phyloP scores from a whole-genome alignment of 1,284 basidiomycete species.

The Phellopilus nigrolimitatus region DNA sequence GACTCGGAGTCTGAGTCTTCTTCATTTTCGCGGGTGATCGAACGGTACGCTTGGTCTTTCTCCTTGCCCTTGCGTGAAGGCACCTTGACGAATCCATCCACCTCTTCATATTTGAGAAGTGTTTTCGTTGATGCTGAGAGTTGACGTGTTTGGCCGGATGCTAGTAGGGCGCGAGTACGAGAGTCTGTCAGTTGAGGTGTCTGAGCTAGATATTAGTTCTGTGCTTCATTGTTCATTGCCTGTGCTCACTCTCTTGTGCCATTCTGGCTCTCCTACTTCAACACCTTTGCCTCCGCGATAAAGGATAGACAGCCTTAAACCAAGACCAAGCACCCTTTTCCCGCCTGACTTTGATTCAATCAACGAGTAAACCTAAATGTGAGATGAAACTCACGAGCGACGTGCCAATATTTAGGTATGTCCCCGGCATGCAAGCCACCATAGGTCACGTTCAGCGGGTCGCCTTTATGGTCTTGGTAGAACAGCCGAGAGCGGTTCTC shows the following conservation, averaged over 20 bases:
- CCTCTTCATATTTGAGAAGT: constrained; percentile 48
- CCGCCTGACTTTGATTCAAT: constrained; percentile 54
- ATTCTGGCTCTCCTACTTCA: constrained; percentile 42
- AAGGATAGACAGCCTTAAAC: constrained; percentile 41
- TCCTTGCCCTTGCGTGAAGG: constrained; percentile 34
- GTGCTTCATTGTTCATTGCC: constrained; percentile 17
- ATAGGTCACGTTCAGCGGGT: constrained; percentile 62
- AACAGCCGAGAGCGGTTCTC: constrained; percentile 35
- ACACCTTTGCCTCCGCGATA: constrained; percentile 51
- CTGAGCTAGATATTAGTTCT: constrained; percentile 31
- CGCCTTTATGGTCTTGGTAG: constrained; percentile 68
- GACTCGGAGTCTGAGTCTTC: constrained; percentile 40
- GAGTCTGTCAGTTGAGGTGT: constrained; percentile 53
- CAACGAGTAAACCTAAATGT: constrained; percentile 44
- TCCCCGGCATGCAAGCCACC: constrained; percentile 62
- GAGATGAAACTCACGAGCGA: constrained; percentile 43
- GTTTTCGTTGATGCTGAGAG: constrained; percentile 35
- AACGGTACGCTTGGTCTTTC: constrained; percentile 44
- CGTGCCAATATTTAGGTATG: constrained; percentile 60
- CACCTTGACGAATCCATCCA: constrained; percentile 63
- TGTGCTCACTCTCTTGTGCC: constrained; percentile 5
- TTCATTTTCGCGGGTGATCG: constrained; percentile 37
- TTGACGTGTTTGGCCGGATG: constrained; percentile 43
- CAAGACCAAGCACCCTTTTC: constrained; percentile 58
- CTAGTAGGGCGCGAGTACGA: constrained; percentile 45